A percentile compares a stretch with the other conserved stretches of the same genome.
Evolutionary conservation across 2,329 filamentous ascomycete genomes (phyloP).

Genomic region (Thelonectria rubi): DNA sequence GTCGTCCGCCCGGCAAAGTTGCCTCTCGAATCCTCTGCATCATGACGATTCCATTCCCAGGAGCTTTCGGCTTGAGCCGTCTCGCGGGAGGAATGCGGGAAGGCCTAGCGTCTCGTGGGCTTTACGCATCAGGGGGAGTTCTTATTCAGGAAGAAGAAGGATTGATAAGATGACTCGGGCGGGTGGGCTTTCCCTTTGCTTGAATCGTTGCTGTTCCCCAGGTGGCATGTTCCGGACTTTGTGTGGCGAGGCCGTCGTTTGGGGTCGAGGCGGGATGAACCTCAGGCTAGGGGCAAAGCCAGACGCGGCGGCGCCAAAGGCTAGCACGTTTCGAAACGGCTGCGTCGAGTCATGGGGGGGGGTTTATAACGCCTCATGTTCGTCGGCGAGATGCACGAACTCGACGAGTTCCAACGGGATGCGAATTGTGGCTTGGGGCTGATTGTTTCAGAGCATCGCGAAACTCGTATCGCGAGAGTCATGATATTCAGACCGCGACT

Average conservation of each 20-base stretch:
- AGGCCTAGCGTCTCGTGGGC: conserved; percentile 27
- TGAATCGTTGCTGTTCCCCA: neutral
- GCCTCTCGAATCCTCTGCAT: neutral
- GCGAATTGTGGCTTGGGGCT: neutral
- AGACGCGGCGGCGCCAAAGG: neutral
- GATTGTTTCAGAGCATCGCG: neutral
- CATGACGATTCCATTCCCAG: neutral
- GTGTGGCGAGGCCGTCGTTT: neutral
- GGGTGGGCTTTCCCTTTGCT: neutral
- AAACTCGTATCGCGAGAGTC: neutral
- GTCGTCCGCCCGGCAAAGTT: neutral
- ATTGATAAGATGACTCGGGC: neutral
- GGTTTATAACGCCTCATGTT: too few species aligned
- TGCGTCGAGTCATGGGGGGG: neutral
- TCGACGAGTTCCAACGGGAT: neutral
- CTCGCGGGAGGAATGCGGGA: conserved; percentile 14
- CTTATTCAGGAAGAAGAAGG: neutral
- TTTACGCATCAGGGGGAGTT: neutral
- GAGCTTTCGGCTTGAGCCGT: neutral
- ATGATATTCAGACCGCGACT: neutral
- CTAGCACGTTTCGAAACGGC: neutral
- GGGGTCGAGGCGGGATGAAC: neutral
- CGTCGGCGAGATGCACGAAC: neutral
- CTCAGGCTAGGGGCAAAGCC: neutral
- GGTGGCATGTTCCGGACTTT: neutral